Evolutionary conservation across 371 early-diverging fungal genomes (phyloP).

Genomic region (Cladochytrium tenue): DNA sequence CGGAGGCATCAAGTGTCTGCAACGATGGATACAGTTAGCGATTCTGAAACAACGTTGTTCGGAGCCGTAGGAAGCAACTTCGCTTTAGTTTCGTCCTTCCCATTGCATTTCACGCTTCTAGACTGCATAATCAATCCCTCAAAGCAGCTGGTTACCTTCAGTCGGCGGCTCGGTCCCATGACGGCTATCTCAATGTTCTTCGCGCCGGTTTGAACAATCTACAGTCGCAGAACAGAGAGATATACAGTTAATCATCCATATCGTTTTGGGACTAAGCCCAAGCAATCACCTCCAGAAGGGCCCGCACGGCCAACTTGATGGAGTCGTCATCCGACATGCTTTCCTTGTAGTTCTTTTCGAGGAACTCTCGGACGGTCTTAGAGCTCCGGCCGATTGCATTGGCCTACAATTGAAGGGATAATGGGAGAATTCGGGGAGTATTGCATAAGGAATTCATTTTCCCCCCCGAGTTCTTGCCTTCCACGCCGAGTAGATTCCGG

Average conservation of each 20-base stretch:
- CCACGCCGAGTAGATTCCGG: conserved; percentile 99
- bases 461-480: conserved; percentile 58
- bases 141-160: conserved; percentile 59
- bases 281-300: conserved; percentile 77
- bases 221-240: no score
- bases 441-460: not conserved
- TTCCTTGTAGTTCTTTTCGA: conserved; percentile 94
- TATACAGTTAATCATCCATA: no score
- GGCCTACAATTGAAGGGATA: conserved; percentile 51
- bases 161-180: conserved; percentile 72
- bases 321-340: conserved; percentile 78
- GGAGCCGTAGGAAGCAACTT: no score
- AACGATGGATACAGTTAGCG: not conserved
- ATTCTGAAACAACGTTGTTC: no score
- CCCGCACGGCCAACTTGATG: conserved; percentile 88
- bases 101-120: no score
- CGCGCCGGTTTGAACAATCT: conserved; percentile 97
- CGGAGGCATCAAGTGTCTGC: conserved; percentile 69
- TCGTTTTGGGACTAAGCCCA: no score
- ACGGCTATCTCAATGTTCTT: conserved; percentile 97
- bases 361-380: conserved; percentile 94
- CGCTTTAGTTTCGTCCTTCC: no score
- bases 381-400: conserved; percentile 95
- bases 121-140: not conserved
- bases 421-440: not conserved